Conservation (phyloP, 2,329 filamentous ascomycete genomes). For the Fusarium sp. region DNA sequence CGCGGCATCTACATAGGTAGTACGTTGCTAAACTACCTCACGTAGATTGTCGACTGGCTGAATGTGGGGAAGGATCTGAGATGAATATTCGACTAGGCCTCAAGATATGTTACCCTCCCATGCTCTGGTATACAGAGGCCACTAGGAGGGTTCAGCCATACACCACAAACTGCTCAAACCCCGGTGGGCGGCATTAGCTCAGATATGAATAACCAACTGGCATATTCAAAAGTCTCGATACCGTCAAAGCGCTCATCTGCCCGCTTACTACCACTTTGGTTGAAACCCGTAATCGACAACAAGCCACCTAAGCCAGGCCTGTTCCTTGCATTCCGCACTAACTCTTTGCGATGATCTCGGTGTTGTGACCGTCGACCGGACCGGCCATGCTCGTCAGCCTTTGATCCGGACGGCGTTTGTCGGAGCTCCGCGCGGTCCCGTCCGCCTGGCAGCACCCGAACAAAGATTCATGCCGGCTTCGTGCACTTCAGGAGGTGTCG, state of each 20-base stretch:
- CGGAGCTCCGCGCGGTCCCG: conserved; percentile 26
- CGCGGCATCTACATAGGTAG: not conserved
- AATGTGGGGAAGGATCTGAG: conserved; percentile 15
- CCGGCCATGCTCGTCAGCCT: conserved; percentile 28
- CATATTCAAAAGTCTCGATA: not conserved
- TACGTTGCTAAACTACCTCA: not conserved
- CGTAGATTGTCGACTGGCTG: not conserved
- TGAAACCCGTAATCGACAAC: not conserved
- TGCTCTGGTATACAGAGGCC: conserved; percentile 1
- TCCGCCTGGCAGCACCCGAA: conserved; percentile 32
- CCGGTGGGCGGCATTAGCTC: not conserved
- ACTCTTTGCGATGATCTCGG: not conserved
- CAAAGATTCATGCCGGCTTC: conserved; percentile 13
- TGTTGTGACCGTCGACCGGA: conserved; percentile 21
- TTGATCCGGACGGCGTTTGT: conserved; percentile 33
- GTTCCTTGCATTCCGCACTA: conserved; percentile 21
- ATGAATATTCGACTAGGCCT: not conserved
- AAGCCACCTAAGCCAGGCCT: not conserved
- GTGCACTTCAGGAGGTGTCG: conserved; percentile 6
- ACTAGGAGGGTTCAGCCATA: not conserved
- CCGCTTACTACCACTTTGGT: not conserved
- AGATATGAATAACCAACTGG: not conserved
- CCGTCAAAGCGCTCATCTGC: conserved; percentile 2
- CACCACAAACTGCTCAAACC: not conserved
- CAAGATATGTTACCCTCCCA: not conserved